Base-by-base conservation (phyloP, 495 filamentous ascomycete genomes). In the Penicillium fimorum region DNA sequence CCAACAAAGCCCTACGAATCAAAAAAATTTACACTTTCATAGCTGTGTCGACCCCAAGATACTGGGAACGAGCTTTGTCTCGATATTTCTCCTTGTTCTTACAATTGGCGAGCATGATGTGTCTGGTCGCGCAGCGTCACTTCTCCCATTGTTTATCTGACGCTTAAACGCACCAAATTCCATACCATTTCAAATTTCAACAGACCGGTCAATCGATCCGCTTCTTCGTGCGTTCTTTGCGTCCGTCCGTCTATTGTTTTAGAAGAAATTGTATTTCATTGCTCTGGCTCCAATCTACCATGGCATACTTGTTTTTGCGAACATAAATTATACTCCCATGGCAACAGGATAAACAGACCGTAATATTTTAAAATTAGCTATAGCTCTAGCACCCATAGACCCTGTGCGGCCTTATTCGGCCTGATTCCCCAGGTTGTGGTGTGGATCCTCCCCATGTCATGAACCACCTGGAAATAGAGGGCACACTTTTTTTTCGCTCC, bases 1-100 rank as follows among this genome's bases (percentile, higher is more conserved):
- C 70, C 72, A 62, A 47, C 61, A 63, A 64, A 71, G 71, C 74
- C 72, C 71, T 72, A 77, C 69, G 74, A 75, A 76, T 74, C 56
- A 70, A 69, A 66, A 72, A 72, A 70, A 61, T 62, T 64, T 64
- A 63, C 60, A 59, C 58, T 60, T 66, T 62, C 57, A 61, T 54
- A 57, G 49, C 41, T 61, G 55, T 66, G 59, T 58, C 55, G 44
- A 41, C 52, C 50, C 27, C 50, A 32, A 55, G 32, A 32, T 51
- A 50, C 52, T 32, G 46, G 43, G 47, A 47, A 55, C 41, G 56
- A 56, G 56, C 44, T 46, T 56, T 25, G 61, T 56, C 63, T 56
- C 65, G 37, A 59, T 63, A 55, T 65, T 63, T 63, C 56, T 58
- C 59, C 62, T 64, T 64, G 37, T 50, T 65, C 64, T 55, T 62